Base-by-base conservation (phyloP, 768 basidiomycete genomes). In the Solioccasus polychromus region DNA sequence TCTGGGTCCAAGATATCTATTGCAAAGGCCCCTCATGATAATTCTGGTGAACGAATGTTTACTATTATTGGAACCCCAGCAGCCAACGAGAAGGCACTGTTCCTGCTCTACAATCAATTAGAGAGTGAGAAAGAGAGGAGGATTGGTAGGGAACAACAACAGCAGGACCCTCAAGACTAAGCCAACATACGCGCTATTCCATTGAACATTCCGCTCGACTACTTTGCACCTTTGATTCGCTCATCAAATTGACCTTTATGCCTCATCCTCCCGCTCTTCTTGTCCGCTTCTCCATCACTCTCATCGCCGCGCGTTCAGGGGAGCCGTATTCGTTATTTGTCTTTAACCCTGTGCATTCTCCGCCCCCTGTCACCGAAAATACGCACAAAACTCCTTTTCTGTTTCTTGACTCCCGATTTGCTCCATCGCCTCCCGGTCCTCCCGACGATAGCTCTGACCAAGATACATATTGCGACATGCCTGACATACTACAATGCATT, bases 21-120 rank as follows among this genome's bases (percentile, higher is more conserved):
- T 61, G 96, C 96, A 55, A 99, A 99, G 71, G 87, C 90, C 39
- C 92, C 96, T n/a, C 96, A 98, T 62, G 96, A 98, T 60, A 96
- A 98, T 61, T 93, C 94, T 32, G 96, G 95, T 60, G 96, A 99
- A 74, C 80, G 96, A 55, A 97, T 99, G 95, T 99, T 99, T 74
- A 92, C 96, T 51, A 98, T 99, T 65, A 78, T 96, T 37, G 96
- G 96, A 44, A 92, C 92, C 11, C 88, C 92, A 38, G 91, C 93
- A 68, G 88, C 91, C 56, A 97, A 96, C 68, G 95, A 99, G 72
- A 95, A 97, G 71, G 96, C 96, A 2, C 72, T 99, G 47, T 98
- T 95, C 77, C 73, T 99, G 49, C 78, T 99, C 51, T 99, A 98
- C 72, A 93, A 95, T 61, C 95, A 96, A 64, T 74, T 95, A 52